Evolutionary conservation across 2,329 filamentous ascomycete species (phyloP), one percentile per base, ranked within the genome.

Genomic region (Fonsecaea multimorphosa): DNA sequence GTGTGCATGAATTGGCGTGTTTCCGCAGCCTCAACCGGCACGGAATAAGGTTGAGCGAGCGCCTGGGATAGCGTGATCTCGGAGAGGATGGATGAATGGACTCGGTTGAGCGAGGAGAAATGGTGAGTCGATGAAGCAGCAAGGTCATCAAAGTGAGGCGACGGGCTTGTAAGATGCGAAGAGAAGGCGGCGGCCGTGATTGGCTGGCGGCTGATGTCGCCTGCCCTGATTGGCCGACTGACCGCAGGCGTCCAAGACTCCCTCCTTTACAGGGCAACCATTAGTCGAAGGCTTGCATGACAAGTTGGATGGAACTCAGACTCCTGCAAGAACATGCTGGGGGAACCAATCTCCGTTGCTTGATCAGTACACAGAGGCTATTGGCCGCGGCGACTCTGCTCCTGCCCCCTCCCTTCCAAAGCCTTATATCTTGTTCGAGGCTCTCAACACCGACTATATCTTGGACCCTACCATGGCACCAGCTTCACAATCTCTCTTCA

Each of bases 71-170:
- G 58, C 46, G 58, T 51, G n/a, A 36, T 24, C 5, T 49, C 8
- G 40, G 58, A 60, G 44, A 19, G 19, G 44, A 52, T 11, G 31
- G 31, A 60, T 44, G 29, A 51, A 32, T 51, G 29, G 16, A 9
- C 38, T 44, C 4, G 11, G 32, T 34, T 38, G 32, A 29, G 27
- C 22, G n/a, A 59, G 31, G 29, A 9, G n/a, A 7, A 19, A 44
- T 49, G 44, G 44, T 49, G 44, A 49, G 44, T 49, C 44, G 44
- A 52, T 34, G 46, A 60, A 49, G n/a, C 38, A 31, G 40, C 57
- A 59, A 44, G 57, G 46, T 32, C 31, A 8, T 51, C 46, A 60
- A 60, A 60, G 58, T 60, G 58, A 60, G 58, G 58, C 58, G 58
- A 19, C 19, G 19, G 22, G 12, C 19, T 19, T 46, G n/a, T 7